These are phyloP conservation scores for Microcyclospora pomicola DNA, from an alignment of 2,329 filamentous ascomycete species.

Conservation along the genomic window DNA sequence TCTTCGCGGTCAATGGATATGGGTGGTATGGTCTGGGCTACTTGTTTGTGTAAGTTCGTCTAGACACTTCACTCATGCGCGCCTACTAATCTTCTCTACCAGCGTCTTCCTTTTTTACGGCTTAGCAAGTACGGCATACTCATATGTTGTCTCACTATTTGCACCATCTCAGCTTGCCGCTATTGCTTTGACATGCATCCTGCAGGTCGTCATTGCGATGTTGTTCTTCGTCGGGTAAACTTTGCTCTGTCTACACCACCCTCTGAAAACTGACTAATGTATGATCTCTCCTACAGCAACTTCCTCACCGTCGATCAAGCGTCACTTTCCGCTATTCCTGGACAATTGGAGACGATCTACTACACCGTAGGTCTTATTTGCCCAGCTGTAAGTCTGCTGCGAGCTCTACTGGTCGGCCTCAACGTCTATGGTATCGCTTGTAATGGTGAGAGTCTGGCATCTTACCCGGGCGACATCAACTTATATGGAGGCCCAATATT, in stretches of 20 bases:
- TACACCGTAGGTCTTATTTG: slow-evolving; percentile 59
- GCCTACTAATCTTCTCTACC: slow-evolving; percentile 55
- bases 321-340: slow-evolving; percentile 19
- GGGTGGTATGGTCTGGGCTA: slow-evolving; percentile 5
- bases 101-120: slow-evolving; percentile 67
- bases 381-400: slow-evolving; percentile 59
- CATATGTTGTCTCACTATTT: slow-evolving; percentile 68
- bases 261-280: too few relatives aligned
- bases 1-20: slow-evolving; percentile 34
- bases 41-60: slow-evolving; percentile 5
- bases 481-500: slow-evolving; percentile 72
- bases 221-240: slow-evolving; percentile 10
- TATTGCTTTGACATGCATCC: slow-evolving; percentile 9
- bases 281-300: not conserved
- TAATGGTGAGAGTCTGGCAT: slow-evolving; percentile 43
- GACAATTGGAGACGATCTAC: slow-evolving; percentile 41
- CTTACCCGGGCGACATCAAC: slow-evolving; percentile 53
- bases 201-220: slow-evolving; percentile 10
- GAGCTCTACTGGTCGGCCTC: slow-evolving; percentile 58
- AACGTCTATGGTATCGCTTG: slow-evolving; percentile 74
- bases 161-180: slow-evolving; percentile 24
- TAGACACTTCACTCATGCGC: slow-evolving; percentile 53
- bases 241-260: not conserved
- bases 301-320: slow-evolving; percentile 10
- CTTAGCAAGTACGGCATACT: slow-evolving; percentile 57